phyloP scores from a whole-genome alignment of 768 basidiomycete genomes.

The Hypholoma sublateritium region DNA sequence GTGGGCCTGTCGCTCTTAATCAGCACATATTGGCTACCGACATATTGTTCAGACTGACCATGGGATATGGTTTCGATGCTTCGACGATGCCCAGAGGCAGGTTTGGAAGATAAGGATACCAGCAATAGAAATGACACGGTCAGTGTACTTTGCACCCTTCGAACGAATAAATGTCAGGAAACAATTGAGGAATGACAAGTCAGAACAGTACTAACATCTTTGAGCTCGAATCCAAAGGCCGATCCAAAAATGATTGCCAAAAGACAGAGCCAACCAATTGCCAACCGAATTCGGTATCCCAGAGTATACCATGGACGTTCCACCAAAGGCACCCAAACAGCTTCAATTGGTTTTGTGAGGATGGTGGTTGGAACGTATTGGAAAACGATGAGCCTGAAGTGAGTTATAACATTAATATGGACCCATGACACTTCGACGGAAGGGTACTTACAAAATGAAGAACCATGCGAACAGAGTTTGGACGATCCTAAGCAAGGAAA shows the following conservation, averaged over 20 bases:
- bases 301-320: conserved; percentile 65
- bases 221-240: conserved; percentile 75
- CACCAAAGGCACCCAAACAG: conserved; percentile 65
- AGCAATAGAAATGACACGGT: conserved; percentile 79
- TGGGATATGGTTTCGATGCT: conserved; percentile 59
- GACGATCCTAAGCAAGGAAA: conserved; percentile 54
- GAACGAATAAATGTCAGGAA: conserved; percentile 59
- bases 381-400: conserved; percentile 67
- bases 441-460: conserved; percentile 61
- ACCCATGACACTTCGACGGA: background rate
- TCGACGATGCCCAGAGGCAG: conserved; percentile 70
- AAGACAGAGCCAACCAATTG: conserved; percentile 74
- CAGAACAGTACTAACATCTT: conserved; percentile 38
- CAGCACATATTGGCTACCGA: background rate
- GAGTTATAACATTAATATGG: background rate
- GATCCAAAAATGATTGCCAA: conserved; percentile 79
- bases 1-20: conserved; percentile 55
- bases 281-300: conserved; percentile 48
- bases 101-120: conserved; percentile 81
- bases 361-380: conserved; percentile 72
- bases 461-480: conserved; percentile 82
- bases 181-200: background rate
- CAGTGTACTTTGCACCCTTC: conserved; percentile 34
- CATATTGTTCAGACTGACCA: conserved; percentile 49
- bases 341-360: conserved; percentile 66